Evolutionary conservation across 805 yeast genomes (phyloP).

Genomic region (Wickerhamomyces kurtzmanii): DNA sequence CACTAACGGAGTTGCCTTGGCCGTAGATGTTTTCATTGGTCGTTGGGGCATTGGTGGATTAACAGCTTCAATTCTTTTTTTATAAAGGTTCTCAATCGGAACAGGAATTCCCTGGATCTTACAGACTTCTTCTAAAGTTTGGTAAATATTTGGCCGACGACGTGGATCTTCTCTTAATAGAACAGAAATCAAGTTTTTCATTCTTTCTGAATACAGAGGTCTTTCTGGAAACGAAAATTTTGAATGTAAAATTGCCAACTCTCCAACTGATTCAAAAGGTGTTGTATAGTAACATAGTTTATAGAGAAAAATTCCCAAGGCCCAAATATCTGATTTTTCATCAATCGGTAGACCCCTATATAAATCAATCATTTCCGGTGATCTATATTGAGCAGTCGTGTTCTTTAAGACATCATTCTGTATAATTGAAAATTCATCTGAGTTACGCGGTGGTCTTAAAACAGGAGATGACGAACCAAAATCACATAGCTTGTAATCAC

Average conservation of each 20-base stretch:
- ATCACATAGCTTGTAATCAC: constrained; percentile 65
- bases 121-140: constrained; percentile 59
- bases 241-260: constrained; percentile 52
- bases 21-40: constrained; percentile 1
- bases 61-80: constrained; percentile 17
- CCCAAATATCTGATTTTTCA: constrained; percentile 84
- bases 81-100: constrained; percentile 27
- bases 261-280: constrained; percentile 66
- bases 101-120: constrained; percentile 43
- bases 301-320: constrained; percentile 68
- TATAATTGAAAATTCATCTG: constrained; percentile 47
- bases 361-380: constrained; percentile 80
- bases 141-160: constrained; percentile 65
- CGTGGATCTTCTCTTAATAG: constrained; percentile 58
- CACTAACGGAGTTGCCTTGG: constrained; percentile 4
- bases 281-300: constrained; percentile 76
- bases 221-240: constrained; percentile 38
- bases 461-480: constrained; percentile 73
- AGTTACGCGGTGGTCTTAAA: constrained; percentile 49
- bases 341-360: constrained; percentile 61
- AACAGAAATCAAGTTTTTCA: constrained; percentile 55
- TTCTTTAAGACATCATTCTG: constrained; percentile 66
- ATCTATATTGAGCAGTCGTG: constrained; percentile 78
- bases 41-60: constrained; percentile 1
- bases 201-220: constrained; percentile 50